phyloP scores from a whole-genome alignment of 2,329 filamentous ascomycete species.

The Sclerotinia glacialis region DNA sequence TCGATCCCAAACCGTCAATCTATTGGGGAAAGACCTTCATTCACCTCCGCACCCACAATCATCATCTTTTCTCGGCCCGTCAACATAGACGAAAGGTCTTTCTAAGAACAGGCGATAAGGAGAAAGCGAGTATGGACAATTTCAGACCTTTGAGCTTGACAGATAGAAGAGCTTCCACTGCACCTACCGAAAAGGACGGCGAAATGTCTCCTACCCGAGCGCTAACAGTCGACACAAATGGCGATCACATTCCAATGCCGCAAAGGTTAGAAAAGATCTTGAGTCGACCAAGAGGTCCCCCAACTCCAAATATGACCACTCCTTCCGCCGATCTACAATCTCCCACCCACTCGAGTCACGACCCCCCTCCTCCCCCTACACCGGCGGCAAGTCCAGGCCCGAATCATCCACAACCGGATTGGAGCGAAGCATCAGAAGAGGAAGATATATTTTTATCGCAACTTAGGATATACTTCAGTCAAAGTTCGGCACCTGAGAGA shows the following conservation, averaged over 20 bases:
- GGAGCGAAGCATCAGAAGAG: slow-evolving; percentile 73
- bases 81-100: no score
- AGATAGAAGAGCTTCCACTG: slow-evolving; percentile 57
- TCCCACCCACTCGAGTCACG: slow-evolving; percentile 39
- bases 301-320: slow-evolving; percentile 65
- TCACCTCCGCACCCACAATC: background rate
- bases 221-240: slow-evolving; percentile 51
- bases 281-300: slow-evolving; percentile 54
- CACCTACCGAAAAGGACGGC: slow-evolving; percentile 50
- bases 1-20: slow-evolving; percentile 7
- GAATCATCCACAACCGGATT: slow-evolving; percentile 62
- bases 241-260: slow-evolving; percentile 38
- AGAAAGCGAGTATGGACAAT: slow-evolving; percentile 33
- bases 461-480: slow-evolving; percentile 75
- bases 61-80: background rate
- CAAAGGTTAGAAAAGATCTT: slow-evolving; percentile 56
- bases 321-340: slow-evolving; percentile 60
- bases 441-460: slow-evolving; percentile 81
- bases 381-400: slow-evolving; percentile 64
- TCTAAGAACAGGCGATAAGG: background rate
- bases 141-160: slow-evolving; percentile 57
- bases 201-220: slow-evolving; percentile 37
- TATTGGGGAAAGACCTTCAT: background rate
- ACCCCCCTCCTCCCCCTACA: slow-evolving; percentile 61
- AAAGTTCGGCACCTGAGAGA: slow-evolving; percentile 71